Conservation (phyloP, 208 protist species). For the Herpetomonas samuelpessoai region DNA sequence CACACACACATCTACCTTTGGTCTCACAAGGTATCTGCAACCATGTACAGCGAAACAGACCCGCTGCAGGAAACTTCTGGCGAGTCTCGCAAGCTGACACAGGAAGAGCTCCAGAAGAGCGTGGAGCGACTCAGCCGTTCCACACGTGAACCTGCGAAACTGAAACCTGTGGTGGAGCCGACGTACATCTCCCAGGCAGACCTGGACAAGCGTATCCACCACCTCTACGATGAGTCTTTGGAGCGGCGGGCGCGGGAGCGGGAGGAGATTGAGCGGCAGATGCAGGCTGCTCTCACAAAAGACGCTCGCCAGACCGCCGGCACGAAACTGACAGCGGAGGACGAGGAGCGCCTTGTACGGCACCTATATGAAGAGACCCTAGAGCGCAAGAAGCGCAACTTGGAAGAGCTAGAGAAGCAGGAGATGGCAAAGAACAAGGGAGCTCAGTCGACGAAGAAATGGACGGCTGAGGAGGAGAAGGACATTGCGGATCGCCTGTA, state of each 20-base stretch:
- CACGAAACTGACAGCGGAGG: slow-evolving; percentile 24
- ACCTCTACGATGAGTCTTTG: slow-evolving; percentile 84
- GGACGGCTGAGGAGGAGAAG: slow-evolving; percentile 33
- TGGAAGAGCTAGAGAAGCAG: slow-evolving; percentile 38
- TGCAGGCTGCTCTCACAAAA: slow-evolving; percentile 46
- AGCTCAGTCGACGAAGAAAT: slow-evolving; percentile 23
- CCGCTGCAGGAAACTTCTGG: too few species aligned
- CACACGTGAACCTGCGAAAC: slow-evolving; percentile 17
- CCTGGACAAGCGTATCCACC: slow-evolving; percentile 57
- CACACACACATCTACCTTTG: too few species aligned
- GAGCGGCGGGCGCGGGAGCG: slow-evolving; percentile 37
- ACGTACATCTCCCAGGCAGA: slow-evolving; percentile 45
- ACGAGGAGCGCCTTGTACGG: slow-evolving; percentile 49
- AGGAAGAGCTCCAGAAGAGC: slow-evolving; percentile 66
- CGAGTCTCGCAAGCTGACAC: slow-evolving; percentile 30
- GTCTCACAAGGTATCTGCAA: too few species aligned
- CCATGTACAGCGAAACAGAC: too few species aligned
- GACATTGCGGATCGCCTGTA: slow-evolving; percentile 56
- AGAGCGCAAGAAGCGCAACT: slow-evolving; percentile 43
- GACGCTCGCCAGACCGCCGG: slow-evolving; percentile 28
- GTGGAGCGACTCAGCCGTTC: slow-evolving; percentile 58
- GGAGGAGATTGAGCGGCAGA: slow-evolving; percentile 41
- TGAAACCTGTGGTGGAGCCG: slow-evolving; percentile 43
- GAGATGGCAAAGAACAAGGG: slow-evolving; percentile 25
- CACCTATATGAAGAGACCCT: slow-evolving; percentile 75